Evolutionary conservation across 495 filamentous ascomycete species (phyloP).

Genomic region (Thermothielavioides terrestris): DNA sequence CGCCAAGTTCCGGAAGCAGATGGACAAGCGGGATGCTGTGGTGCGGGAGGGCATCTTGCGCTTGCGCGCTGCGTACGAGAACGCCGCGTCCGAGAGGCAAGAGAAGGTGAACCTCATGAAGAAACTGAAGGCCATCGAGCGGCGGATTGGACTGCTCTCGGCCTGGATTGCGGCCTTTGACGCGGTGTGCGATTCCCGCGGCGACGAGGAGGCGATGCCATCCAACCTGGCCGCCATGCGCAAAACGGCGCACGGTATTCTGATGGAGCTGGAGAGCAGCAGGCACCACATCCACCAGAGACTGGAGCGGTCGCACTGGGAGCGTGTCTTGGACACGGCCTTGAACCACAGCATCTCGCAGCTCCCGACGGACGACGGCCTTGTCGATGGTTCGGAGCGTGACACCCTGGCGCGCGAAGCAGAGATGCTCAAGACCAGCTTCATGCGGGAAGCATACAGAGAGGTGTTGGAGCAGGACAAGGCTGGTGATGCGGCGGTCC

Average conservation of each 20-base stretch:
- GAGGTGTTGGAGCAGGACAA: conserved; percentile 81
- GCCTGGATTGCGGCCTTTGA: conserved; percentile 94
- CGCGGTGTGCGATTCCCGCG: conserved; percentile 60
- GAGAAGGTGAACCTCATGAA: conserved; percentile 75
- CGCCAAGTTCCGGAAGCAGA: conserved; percentile 80
- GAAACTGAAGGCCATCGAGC: conserved; percentile 73
- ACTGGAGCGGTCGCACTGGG: conserved; percentile 73
- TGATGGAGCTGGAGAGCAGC: conserved; percentile 79
- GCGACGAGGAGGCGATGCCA: conserved; percentile 56
- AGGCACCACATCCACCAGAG: conserved; percentile 82
- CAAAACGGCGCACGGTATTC: conserved; percentile 77
- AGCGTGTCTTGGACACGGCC: conserved; percentile 74
- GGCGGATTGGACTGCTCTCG: conserved; percentile 72
- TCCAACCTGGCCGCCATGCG: conserved; percentile 64
- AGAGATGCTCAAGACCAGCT: conserved; percentile 70
- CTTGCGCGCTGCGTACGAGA: conserved; percentile 75
- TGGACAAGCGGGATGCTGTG: conserved; percentile 68
- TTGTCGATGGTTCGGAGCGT: conserved; percentile 58
- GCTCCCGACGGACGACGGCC: conserved; percentile 62
- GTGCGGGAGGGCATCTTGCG: conserved; percentile 75
- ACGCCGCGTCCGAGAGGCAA: conserved; percentile 66
- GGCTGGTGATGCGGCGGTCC: conserved; percentile 60
- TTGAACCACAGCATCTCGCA: conserved; percentile 76
- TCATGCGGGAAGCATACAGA: conserved; percentile 70
- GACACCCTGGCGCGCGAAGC: conserved; percentile 70